Evolutionary conservation across 352 stramenopile genomes (phyloP).

Genomic region (Globisporangium spinosum): DNA sequence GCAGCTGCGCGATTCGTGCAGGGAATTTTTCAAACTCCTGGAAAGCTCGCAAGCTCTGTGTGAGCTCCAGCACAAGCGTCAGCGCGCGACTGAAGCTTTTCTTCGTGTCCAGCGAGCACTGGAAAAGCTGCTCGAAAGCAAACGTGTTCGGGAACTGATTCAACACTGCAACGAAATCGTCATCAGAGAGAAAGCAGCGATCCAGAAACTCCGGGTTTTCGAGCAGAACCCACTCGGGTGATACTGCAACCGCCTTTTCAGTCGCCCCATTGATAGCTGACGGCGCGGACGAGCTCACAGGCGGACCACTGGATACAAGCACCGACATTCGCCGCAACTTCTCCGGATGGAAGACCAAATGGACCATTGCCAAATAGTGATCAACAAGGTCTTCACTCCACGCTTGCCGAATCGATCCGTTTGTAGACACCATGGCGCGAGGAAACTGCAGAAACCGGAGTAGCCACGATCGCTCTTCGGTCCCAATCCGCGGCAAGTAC

Average conservation of each 20-base stretch:
- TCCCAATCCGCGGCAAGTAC: constrained; percentile 78
- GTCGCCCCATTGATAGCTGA: constrained; percentile 25
- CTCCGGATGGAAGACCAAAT: constrained; percentile 84
- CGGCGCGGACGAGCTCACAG: constrained; percentile 19
- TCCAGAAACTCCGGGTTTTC: constrained; percentile 82
- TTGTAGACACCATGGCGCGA: constrained; percentile 48
- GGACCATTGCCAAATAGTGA: constrained; percentile 83
- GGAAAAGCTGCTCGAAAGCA: constrained; percentile 73
- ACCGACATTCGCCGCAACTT: constrained; percentile 70
- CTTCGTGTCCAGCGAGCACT: constrained; percentile 65
- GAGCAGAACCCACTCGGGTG: constrained; percentile 76
- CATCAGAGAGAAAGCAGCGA: constrained; percentile 76
- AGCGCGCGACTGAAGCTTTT: constrained; percentile 75
- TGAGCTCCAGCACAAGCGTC: constrained; percentile 74
- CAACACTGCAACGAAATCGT: constrained; percentile 79
- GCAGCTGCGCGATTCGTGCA: constrained; percentile 58
- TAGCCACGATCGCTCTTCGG: constrained; percentile 76
- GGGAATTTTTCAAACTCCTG: constrained; percentile 84
- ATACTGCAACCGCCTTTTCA: constrained; percentile 29
- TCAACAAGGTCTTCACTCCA: constrained; percentile 84
- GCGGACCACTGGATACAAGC: constrained; percentile 60
- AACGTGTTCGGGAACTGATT: constrained; percentile 87
- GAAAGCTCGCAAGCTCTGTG: constrained; percentile 59
- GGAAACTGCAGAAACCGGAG: constrained; percentile 82
- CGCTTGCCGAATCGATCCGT: constrained; percentile 48